These are phyloP conservation scores for Aphanomyces stellatus DNA, from an alignment of 352 stramenopile genomes.

Conservation along the genomic window DNA sequence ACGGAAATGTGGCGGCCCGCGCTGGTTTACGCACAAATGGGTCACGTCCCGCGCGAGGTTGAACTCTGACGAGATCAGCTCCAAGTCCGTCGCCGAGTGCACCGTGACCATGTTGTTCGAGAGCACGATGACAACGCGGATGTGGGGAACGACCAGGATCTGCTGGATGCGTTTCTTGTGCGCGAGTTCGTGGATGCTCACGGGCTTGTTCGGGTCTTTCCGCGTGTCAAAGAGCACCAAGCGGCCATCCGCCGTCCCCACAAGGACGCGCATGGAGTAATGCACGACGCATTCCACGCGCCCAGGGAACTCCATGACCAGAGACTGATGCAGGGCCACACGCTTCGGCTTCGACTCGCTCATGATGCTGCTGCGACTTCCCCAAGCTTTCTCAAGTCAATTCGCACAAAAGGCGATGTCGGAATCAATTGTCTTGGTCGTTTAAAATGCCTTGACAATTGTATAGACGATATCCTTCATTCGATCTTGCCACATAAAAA, in stretches of 20 bases:
- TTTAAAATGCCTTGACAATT: neutral
- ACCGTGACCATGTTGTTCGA: conserved; percentile 62
- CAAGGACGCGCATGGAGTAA: conserved; percentile 80
- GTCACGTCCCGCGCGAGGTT: conserved; percentile 62
- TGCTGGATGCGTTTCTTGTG: conserved; percentile 72
- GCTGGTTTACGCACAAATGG: conserved; percentile 74
- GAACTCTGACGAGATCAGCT: conserved; percentile 72
- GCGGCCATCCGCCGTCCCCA: conserved; percentile 67
- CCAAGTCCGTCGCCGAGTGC: conserved; percentile 70
- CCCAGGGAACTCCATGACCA: conserved; percentile 67
- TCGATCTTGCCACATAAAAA: too few species aligned
- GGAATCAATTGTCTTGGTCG: too few species aligned
- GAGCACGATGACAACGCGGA: conserved; percentile 79
- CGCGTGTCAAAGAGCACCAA: conserved; percentile 84
- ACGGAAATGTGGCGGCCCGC: conserved; percentile 74
- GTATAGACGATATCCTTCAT: too few species aligned
- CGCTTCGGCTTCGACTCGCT: conserved; percentile 15
- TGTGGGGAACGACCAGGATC: conserved; percentile 74
- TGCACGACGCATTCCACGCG: conserved; percentile 79
- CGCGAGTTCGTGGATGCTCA: conserved; percentile 49
- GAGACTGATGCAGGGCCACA: conserved; percentile 27
- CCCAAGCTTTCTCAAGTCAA: too few species aligned
- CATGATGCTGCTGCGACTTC: neutral
- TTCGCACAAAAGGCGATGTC: neutral
- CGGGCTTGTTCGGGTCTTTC: conserved; percentile 33